phyloP scores from a whole-genome alignment of 768 basidiomycete species.

The Coprinopsis marcescibilis region DNA sequence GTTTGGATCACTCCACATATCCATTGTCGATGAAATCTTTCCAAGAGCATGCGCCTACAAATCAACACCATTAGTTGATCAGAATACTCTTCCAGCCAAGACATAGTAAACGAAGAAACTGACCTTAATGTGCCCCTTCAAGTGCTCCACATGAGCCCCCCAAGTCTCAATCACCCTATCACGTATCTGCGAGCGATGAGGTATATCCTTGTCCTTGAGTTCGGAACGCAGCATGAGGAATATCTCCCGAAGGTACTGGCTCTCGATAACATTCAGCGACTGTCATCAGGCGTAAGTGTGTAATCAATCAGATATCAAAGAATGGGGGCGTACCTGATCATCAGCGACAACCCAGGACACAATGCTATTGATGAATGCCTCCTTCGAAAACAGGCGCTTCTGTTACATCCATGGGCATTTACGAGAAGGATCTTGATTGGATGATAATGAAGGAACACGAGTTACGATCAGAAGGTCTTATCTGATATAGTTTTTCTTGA shows the following conservation, averaged over 20 bases:
- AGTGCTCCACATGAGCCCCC: slow-evolving; percentile 15
- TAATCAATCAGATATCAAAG: not conserved
- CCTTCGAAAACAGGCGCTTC: slow-evolving; percentile 15
- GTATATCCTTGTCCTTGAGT: slow-evolving; percentile 24
- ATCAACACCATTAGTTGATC: not conserved
- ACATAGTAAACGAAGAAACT: slow-evolving; percentile 7
- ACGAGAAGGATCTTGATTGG: too few relatives aligned
- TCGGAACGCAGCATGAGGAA: slow-evolving; percentile 21
- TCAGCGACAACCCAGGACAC: slow-evolving; percentile 19
- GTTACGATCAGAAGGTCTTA: too few relatives aligned
- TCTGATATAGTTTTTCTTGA: too few relatives aligned
- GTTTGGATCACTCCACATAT: slow-evolving; percentile 27
- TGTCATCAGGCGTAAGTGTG: slow-evolving; percentile 11
- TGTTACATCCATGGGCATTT: too few relatives aligned
- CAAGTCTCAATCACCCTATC: slow-evolving; percentile 22
- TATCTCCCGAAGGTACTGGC: slow-evolving; percentile 25
- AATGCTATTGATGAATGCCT: slow-evolving; percentile 18
- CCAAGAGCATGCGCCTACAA: slow-evolving; percentile 20
- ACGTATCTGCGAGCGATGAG: slow-evolving; percentile 27
- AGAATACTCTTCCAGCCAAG: slow-evolving; percentile 6
- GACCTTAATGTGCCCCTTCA: slow-evolving; percentile 22
- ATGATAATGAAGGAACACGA: too few relatives aligned
- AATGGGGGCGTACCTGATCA: slow-evolving; percentile 27
- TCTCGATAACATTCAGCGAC: slow-evolving; percentile 34
- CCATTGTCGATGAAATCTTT: slow-evolving; percentile 26